Evolutionary conservation across 768 basidiomycete genomes (phyloP), one percentile per base, ranked within the genome.

Genomic region (Boletus subparvulus): DNA sequence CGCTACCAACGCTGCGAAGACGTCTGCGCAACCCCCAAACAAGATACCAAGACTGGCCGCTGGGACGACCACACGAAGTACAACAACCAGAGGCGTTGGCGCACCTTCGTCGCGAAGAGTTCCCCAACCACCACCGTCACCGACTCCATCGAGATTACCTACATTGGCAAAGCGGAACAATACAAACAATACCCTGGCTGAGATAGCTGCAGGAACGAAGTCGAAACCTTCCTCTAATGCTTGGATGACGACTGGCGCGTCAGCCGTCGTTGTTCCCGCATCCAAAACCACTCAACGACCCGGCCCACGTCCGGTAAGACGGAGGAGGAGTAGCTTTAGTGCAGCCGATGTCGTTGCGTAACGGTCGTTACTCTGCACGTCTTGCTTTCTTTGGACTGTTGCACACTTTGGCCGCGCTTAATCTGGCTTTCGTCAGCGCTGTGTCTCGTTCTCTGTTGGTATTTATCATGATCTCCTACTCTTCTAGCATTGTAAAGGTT

Each of bases 261-360:
- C 70, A 7, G 82, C 85, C 4, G 84, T 92, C 36, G 87, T 93
- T 40, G 83, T 85, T 14, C 85, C 88, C 19, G 83, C 81, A 16
- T 82, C 84, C 39, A 92, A 89, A 69, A 79, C 65, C 7, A 69
- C 84, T 1, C 86, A 83, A 60, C 83, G 90, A 39, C 92, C 92
- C 9, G 84, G 86, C 2, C 74, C 92, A 58, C 80, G 92, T 50
- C 87, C 77, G 42, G 82, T 91, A 48, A 80, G 90, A 61, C 81
- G 90, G 59, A 77, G 92, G 66, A 78, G 92, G 56, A 93, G 92
- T 67, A 94, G 92, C 65, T 94, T 94, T 72, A 93, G 92, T 68
- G 79, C 86, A 54, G 91, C 88, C 4, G 92, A 94, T 69, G 86
- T 93, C 21, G 83, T 92, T 58, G 90, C 88, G 65, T 93, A 76